Percentiles rank a stretch among this genome's conserved stretches.
phyloP scores from a whole-genome alignment of 768 basidiomycete species.

The Sporobolomyces roseus region DNA sequence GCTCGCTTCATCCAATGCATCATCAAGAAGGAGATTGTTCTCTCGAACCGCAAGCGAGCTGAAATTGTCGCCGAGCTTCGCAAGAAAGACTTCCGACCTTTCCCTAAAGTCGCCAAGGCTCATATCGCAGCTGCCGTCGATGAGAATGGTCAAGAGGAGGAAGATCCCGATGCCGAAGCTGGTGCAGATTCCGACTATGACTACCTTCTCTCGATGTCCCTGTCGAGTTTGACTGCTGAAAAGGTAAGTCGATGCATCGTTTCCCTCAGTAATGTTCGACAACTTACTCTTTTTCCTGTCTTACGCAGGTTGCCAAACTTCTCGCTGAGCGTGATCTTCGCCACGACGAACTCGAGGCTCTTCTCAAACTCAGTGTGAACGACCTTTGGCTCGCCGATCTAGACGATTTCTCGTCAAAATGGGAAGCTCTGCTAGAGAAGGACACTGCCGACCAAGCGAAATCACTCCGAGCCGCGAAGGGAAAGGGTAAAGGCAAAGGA shows the following conservation, averaged over 20 bases:
- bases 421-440: conserved; percentile 52
- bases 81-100: conserved; percentile 77
- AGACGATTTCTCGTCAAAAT: conserved; percentile 73
- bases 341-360: conserved; percentile 69
- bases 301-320: conserved; percentile 85
- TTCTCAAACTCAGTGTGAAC: conserved; percentile 73
- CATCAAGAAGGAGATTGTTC: conserved; percentile 70
- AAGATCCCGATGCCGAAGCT: conserved; percentile 52
- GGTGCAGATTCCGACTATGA: conserved; percentile 69
- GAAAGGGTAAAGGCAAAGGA: conserved; percentile 25
- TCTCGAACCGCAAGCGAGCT: conserved; percentile 81
- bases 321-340: conserved; percentile 73
- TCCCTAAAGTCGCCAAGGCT: conserved; percentile 72
- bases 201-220: conserved; percentile 90
- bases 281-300: not conserved
- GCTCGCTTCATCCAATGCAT: conserved; percentile 97
- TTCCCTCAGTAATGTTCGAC: not conserved
- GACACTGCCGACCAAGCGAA: conserved; percentile 16
- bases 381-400: conserved; percentile 88
- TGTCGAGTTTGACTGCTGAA: conserved; percentile 90
- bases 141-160: conserved; percentile 56
- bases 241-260: conserved; percentile 56
- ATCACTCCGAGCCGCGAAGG: conserved; percentile 26
- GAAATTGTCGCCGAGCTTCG: conserved; percentile 81
- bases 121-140: conserved; percentile 66